Evolutionary conservation across 345 rosid genomes (phyloP).

Genomic region (Eucalyptus albens): DNA sequence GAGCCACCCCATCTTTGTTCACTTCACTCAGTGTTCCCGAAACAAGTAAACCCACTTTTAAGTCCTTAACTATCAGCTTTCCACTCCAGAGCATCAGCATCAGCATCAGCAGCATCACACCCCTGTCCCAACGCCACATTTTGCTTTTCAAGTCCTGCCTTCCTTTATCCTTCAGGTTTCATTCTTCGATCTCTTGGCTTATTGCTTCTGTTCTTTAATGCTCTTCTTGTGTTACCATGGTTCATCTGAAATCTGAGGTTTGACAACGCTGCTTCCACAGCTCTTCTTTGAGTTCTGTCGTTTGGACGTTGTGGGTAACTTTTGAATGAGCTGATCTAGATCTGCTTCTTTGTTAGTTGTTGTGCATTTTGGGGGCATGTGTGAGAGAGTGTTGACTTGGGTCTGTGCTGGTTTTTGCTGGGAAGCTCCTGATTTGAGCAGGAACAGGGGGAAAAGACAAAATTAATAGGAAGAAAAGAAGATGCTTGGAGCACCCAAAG

Average conservation of each 20-base stretch:
- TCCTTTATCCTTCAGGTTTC: background rate
- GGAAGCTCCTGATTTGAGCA: background rate
- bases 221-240: background rate
- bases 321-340: constrained; percentile 8
- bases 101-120: background rate
- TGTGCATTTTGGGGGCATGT: background rate
- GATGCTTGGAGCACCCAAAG: background rate
- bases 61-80: background rate
- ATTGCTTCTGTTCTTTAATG: background rate
- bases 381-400: background rate
- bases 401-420: background rate
- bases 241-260: background rate
- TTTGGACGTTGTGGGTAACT: background rate
- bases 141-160: background rate
- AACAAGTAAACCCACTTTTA: background rate
- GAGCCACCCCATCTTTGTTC: background rate
- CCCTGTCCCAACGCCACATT: background rate
- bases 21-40: background rate
- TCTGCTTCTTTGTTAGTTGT: constrained; percentile 8
- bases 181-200: background rate
- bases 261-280: background rate
- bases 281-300: background rate
- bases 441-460: background rate
- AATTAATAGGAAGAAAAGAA: background rate
- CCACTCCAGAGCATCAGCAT: background rate